A percentile compares a stretch with the other conserved stretches of the same genome.
Evolutionary conservation across 768 basidiomycete genomes (phyloP).

Genomic region (Obba rivulosa): DNA sequence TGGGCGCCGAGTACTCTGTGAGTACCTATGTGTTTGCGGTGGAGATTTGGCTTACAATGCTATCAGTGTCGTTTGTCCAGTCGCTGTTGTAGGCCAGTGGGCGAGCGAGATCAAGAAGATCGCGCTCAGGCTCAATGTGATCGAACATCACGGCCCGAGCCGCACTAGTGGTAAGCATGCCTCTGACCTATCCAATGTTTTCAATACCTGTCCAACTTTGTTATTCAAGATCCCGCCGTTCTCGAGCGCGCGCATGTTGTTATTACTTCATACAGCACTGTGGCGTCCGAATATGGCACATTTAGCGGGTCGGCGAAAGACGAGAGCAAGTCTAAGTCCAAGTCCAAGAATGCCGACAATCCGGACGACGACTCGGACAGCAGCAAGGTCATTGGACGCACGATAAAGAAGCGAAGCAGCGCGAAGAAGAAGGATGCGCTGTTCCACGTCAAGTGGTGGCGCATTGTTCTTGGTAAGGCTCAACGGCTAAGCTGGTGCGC

Average conservation of each 20-base stretch:
- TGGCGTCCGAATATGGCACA: slow-evolving; percentile 70
- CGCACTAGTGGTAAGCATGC: slow-evolving; percentile 57
- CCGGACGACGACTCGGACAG: slow-evolving; percentile 34
- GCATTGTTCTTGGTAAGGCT: slow-evolving; percentile 72
- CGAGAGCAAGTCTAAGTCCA: slow-evolving; percentile 42
- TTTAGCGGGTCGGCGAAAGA: slow-evolving; percentile 48
- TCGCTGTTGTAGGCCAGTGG: slow-evolving; percentile 90
- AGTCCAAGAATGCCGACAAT: slow-evolving; percentile 24
- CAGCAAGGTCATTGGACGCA: slow-evolving; percentile 37
- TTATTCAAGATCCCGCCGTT: slow-evolving; percentile 44
- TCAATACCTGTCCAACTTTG: neutral
- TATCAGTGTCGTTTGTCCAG: slow-evolving; percentile 77
- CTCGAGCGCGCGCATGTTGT: slow-evolving; percentile 63
- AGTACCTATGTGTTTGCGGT: slow-evolving; percentile 18
- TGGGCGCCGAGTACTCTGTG: slow-evolving; percentile 71
- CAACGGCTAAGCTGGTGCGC: too few relatives aligned
- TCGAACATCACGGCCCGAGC: slow-evolving; percentile 77
- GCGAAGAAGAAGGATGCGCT: slow-evolving; percentile 56
- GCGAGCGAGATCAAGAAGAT: slow-evolving; percentile 75
- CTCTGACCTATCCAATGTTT: too few relatives aligned
- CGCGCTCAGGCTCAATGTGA: slow-evolving; percentile 58
- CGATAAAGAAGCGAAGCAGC: slow-evolving; percentile 34
- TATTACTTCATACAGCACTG: slow-evolving; percentile 82
- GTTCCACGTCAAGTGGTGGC: slow-evolving; percentile 77
- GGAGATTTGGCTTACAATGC: neutral